phyloP scores from a whole-genome alignment of 2,329 filamentous ascomycete genomes.

The Alternaria angustiovoidea region DNA sequence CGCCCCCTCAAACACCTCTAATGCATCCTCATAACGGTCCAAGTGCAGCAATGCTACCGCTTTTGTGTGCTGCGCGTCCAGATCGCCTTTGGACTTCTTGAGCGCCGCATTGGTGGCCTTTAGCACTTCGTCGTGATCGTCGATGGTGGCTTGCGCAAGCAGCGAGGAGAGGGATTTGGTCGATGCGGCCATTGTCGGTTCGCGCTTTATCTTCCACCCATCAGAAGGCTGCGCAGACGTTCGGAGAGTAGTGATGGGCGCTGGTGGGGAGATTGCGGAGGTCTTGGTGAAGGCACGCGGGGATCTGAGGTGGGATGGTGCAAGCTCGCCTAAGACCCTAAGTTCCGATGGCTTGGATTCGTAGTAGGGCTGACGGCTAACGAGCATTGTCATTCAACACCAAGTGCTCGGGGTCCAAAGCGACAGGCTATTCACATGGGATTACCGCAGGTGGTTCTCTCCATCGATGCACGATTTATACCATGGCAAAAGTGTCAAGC shows the following conservation, averaged over 20 bases:
- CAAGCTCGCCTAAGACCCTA: constrained; percentile 35
- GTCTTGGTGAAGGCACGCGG: constrained; percentile 37
- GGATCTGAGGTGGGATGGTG: constrained; percentile 38
- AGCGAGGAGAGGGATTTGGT: constrained; percentile 61
- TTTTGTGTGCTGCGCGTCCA: constrained; percentile 72
- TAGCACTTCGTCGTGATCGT: constrained; percentile 79
- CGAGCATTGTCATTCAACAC: neutral
- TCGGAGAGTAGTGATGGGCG: constrained; percentile 8
- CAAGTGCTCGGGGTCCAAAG: neutral
- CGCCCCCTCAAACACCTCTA: constrained; percentile 71
- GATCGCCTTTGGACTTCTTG: constrained; percentile 66
- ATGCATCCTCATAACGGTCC: constrained; percentile 81
- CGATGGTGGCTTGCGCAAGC: constrained; percentile 65
- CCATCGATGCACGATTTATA: neutral
- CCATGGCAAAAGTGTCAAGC: neutral
- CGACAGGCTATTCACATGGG: neutral
- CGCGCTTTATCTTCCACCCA: constrained; percentile 32
- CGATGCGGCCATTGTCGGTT: constrained; percentile 50
- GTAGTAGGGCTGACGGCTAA: constrained; percentile 15
- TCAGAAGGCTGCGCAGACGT: constrained; percentile 21
- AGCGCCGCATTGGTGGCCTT: constrained; percentile 67
- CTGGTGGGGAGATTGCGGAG: constrained; percentile 31
- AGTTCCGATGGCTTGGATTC: constrained; percentile 15
- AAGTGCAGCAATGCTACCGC: constrained; percentile 80
- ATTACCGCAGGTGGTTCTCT: neutral